Evolutionary conservation across 345 rosid species (phyloP).

Genomic region (Zanthoxylum bungeanum): DNA sequence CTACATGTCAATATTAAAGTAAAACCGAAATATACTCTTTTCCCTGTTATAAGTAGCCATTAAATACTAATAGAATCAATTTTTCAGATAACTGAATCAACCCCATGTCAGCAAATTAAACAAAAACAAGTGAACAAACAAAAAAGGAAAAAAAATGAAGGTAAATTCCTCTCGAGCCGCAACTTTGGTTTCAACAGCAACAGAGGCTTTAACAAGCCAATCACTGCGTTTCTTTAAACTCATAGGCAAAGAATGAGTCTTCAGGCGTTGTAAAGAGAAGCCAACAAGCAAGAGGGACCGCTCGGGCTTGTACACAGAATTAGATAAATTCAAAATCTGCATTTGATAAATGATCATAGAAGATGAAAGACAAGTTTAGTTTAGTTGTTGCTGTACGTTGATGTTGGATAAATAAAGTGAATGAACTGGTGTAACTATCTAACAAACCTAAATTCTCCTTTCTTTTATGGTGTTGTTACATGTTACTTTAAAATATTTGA

Average conservation of each 20-base stretch:
- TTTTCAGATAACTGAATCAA: slow-evolving; percentile 7
- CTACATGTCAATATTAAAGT: no score
- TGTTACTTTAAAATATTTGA: no score
- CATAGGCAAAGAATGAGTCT: slow-evolving; percentile 33
- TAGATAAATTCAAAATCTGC: slow-evolving; percentile 19
- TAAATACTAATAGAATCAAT: neutral
- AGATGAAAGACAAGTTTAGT: no score
- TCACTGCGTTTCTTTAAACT: slow-evolving; percentile 25
- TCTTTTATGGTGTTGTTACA: no score
- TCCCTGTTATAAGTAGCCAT: neutral
- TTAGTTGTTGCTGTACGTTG: no score
- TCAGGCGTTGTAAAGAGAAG: slow-evolving; percentile 32
- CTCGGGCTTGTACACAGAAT: slow-evolving; percentile 28
- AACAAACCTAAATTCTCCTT: no score
- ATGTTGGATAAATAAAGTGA: no score
- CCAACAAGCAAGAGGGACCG: slow-evolving; percentile 45
- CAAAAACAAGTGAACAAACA: neutral
- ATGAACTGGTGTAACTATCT: no score
- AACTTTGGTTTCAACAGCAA: slow-evolving; percentile 64
- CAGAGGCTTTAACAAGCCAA: slow-evolving; percentile 51
- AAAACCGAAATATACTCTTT: no score
- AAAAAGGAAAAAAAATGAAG: neutral
- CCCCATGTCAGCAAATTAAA: neutral
- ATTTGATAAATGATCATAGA: slow-evolving; percentile 5
- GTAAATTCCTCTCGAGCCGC: slow-evolving; percentile 96